Percentiles rank a stretch among this genome's conserved stretches.
Conservation (phyloP, 345 rosid species). For the Isatis tinctoria region DNA sequence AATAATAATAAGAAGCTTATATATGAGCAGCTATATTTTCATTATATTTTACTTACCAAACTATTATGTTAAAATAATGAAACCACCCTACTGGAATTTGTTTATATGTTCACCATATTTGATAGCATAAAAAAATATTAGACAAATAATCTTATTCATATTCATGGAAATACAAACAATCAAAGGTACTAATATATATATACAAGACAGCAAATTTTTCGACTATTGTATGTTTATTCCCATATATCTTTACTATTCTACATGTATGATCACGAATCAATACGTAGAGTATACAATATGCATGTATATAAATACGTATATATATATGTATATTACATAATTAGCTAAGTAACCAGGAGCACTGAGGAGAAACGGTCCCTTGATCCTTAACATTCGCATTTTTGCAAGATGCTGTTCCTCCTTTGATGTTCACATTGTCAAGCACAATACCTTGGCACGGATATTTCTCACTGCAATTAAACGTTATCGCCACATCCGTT, state of each 20-base stretch:
- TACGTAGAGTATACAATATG: neutral
- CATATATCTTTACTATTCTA: neutral
- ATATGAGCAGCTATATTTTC: neutral
- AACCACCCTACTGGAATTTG: neutral
- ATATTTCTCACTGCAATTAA: constrained; percentile 56
- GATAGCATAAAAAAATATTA: neutral
- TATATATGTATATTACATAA: neutral
- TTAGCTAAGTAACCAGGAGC: constrained; percentile 23
- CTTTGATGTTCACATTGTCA: constrained; percentile 41
- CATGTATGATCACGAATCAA: neutral
- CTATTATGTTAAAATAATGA: neutral
- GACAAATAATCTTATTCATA: neutral
- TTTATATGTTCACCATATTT: neutral
- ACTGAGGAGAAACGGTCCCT: constrained; percentile 55
- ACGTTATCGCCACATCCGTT: constrained; percentile 57
- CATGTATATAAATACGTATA: neutral
- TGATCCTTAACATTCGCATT: constrained; percentile 37
- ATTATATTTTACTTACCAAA: neutral
- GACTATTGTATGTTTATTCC: constrained; percentile 1
- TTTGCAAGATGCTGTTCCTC: constrained; percentile 50
- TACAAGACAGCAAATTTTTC: neutral
- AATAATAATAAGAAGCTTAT: neutral
- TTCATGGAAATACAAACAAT: neutral
- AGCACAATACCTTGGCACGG: constrained; percentile 66
- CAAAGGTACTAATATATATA: neutral